Evolutionary conservation across 305 asterid species (phyloP), one percentile per base, ranked within the genome.

Genomic region (Caryopteris hybrid): DNA sequence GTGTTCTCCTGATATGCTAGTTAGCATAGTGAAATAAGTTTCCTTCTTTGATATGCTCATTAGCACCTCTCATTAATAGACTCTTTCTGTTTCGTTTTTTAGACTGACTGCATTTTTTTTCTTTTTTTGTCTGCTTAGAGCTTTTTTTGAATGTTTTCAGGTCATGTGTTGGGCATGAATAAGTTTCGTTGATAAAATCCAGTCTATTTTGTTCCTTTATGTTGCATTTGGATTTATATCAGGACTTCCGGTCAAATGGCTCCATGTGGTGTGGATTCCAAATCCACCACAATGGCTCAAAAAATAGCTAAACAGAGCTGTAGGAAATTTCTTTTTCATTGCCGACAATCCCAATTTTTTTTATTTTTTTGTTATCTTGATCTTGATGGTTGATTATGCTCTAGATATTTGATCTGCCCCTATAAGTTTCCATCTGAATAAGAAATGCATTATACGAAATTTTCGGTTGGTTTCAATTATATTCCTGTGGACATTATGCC

Each of bases 381-480:
- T 31, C 51, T 25, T 50, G 51, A n/a, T n/a, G 20, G 2, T 54
- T 43, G 33, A 48, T 61, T 25, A 36, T 36, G 45, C 57, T 76
- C 50, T 43, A 55, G 52, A 45, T 69, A 14, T 70, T 39, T 16
- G 25, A 56, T 33, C 23, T 53, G 12, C 14, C 23, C 45, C 7
- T 20, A 31, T 51, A 60, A 54, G 43, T 64, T 70, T 45, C 29
- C 10, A 5, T 36, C 38, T 52, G 59, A 17, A 2, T 25, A 14
- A 41, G 41, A 25, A 14, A 65, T 43, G 34, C 22, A 57, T 22
- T 47, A 68, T 38, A 50, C 16, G 51, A 14, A 55, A 45, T 23
- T 16, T 21, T 45, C 18, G 48, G 25, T 72, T 74, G 50, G 61
- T 66, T 48, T 51, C 31, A 51, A 25, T 13, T 56, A 70, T 31